Evolutionary conservation across 306 rosid species (phyloP), one percentile per base, ranked within the genome.

Genomic region (Citrullus amarus): DNA sequence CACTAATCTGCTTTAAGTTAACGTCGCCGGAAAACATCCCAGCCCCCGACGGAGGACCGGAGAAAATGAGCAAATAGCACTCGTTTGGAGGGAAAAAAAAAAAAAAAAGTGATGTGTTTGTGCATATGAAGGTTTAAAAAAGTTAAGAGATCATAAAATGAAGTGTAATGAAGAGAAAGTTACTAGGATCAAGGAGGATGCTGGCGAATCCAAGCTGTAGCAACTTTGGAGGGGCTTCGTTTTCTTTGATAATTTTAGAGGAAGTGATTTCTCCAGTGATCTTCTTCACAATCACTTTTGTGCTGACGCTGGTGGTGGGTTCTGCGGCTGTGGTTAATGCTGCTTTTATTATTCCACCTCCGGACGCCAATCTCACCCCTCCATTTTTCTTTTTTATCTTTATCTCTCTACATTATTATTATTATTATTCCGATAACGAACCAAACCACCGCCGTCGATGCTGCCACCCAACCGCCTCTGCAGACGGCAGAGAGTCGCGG

Each of bases 181-280:
- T 73, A 73, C 78, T 73, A 39, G 60, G 78, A 28, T 73, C 59
- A 6, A 16, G 14, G 20, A 46, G 41, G 3, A 14, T 32, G 60
- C 78, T 73, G 41, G 60, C 78, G 34, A 73, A 48, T 59, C 51
- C 61, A n/a, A 73, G 78, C 25, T 46, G 30, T 44, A 73, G 78
- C 0, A 53, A 4, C 25, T 73, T 73, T 22, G 9, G 25, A 51
- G 51, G 6, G 53, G 74, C 8, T 9, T 38, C 22, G n/a, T 5
- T 22, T 43, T 67, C 53, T 7, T 18, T 39, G 16, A 67, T 1
- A 39, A 67, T 2, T 18, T 6, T 67, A 1, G 74, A 67, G 4
- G 53, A 67, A 67, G 74, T 67, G 48, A 65, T 65, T 38, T 67
- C 74, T 67, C 74, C 74, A 3, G 74, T 67, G 74, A 67, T 18